Evolutionary conservation across 805 yeast genomes (phyloP).

Genomic region (Yamadazyma ubonensis): DNA sequence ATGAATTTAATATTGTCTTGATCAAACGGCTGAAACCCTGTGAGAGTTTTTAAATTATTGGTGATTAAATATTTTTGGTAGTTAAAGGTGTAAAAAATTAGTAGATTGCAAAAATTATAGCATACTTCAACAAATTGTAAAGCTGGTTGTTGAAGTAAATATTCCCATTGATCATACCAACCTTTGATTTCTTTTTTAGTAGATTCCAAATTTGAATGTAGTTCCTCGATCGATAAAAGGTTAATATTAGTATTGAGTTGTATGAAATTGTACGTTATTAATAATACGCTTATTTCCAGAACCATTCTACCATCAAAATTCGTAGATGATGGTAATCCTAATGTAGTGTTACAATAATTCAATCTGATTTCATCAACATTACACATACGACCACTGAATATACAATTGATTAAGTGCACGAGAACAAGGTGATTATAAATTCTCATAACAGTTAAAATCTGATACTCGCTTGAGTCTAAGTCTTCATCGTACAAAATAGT

Average conservation of each 20-base stretch:
- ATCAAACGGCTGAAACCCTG: constrained; percentile 15
- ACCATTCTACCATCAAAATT: constrained; percentile 84
- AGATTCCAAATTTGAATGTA: constrained; percentile 27
- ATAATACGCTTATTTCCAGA: constrained; percentile 65
- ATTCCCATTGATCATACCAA: constrained; percentile 73
- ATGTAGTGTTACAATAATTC: constrained; percentile 56
- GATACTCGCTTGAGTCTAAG: constrained; percentile 43
- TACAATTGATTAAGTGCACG: constrained; percentile 65
- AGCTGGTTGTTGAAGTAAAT: constrained; percentile 65
- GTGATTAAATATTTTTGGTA: constrained; percentile 20
- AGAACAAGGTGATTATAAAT: constrained; percentile 71
- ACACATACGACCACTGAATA: constrained; percentile 64
- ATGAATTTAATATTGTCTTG: constrained; percentile 23
- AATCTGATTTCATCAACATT: constrained; percentile 58
- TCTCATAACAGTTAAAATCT: constrained; percentile 55
- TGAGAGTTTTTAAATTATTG: constrained; percentile 8
- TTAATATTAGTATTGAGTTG: constrained; percentile 34
- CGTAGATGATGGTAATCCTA: constrained; percentile 59
- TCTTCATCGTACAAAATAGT: constrained; percentile 33
- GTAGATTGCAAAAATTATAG: constrained; percentile 58
- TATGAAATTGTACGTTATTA: constrained; percentile 56
- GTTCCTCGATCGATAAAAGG: constrained; percentile 14
- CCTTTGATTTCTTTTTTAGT: constrained; percentile 49
- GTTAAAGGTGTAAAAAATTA: constrained; percentile 45
- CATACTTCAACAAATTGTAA: constrained; percentile 73